Evolutionary conservation across 371 early-diverging fungal genomes (phyloP).

Genomic region (Mortierella sp.): DNA sequence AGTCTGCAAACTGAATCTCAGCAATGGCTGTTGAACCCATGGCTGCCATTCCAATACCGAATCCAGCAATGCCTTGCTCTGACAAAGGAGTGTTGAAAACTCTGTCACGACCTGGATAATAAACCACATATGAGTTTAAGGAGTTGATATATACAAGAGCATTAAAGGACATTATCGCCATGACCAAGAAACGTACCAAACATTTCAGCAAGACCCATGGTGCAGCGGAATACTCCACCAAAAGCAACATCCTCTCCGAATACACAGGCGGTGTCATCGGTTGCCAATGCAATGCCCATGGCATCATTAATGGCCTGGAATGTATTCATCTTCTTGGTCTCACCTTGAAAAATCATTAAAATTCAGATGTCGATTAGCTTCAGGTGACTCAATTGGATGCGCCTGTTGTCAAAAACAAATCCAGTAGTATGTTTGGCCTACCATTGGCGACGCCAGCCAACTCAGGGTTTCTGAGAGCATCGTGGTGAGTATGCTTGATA

Average conservation of each 20-base stretch:
- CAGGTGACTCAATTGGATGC: not conserved
- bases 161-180: not conserved
- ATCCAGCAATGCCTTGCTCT: constrained; percentile 98
- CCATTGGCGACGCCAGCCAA: constrained; percentile 73
- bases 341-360: constrained; percentile 57
- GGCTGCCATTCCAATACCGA: constrained; percentile 97
- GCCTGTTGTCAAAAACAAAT: not conserved
- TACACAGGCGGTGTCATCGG: constrained; percentile 92
- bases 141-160: not conserved
- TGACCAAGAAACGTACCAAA: constrained; percentile 71
- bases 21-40: constrained; percentile 98
- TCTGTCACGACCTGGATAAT: constrained; percentile 73
- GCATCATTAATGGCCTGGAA: constrained; percentile 97
- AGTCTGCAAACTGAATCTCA: constrained; percentile 99
- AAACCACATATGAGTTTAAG: not conserved
- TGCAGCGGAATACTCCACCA: constrained; percentile 98
- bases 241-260: constrained; percentile 99
- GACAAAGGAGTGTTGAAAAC: constrained; percentile 98
- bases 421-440: constrained; percentile 37
- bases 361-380: not conserved
- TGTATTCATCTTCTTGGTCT: constrained; percentile 92
- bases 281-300: constrained; percentile 87
- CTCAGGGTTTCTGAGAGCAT: constrained; percentile 83
- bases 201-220: constrained; percentile 91
- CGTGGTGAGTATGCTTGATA: constrained; percentile 76